These are phyloP conservation scores for Lagenidium sp. DNA, from an alignment of 352 stramenopile species.

Conservation along the genomic window DNA sequence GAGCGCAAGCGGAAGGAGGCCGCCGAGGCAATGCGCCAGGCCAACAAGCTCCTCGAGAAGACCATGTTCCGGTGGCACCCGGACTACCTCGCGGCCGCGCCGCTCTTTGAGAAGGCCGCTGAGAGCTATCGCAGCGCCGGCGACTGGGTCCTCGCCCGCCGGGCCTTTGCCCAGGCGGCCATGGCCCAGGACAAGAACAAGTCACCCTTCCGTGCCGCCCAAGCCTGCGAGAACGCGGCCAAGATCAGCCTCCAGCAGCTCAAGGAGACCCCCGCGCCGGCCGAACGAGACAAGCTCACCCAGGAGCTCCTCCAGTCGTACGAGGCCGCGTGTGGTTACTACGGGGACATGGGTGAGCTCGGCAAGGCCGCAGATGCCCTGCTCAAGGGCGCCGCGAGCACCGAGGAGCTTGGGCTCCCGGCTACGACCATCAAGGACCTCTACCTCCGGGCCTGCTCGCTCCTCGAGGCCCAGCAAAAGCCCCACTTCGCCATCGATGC, in stretches of 20 bases:
- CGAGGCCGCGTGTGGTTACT: slow-evolving; percentile 50
- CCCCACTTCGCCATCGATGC: slow-evolving; percentile 75
- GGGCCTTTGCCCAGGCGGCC: slow-evolving; percentile 43
- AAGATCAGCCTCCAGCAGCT: slow-evolving; percentile 66
- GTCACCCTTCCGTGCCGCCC: slow-evolving; percentile 58
- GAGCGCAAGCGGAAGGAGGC: slow-evolving; percentile 21
- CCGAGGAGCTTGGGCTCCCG: slow-evolving; percentile 29
- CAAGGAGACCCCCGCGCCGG: slow-evolving; percentile 33
- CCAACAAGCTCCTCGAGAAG: slow-evolving; percentile 21
- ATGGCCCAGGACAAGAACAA: slow-evolving; percentile 65
- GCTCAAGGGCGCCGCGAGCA: slow-evolving; percentile 44
- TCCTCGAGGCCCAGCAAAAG: slow-evolving; percentile 74
- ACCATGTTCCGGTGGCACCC: slow-evolving; percentile 64
- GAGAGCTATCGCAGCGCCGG: slow-evolving; percentile 57
- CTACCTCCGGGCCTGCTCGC: slow-evolving; percentile 55
- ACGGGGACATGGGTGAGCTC: slow-evolving; percentile 77
- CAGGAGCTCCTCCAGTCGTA: slow-evolving; percentile 45
- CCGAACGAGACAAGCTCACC: slow-evolving; percentile 20
- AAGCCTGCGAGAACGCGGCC: slow-evolving; percentile 68
- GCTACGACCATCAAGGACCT: slow-evolving; percentile 37
- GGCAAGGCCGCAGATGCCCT: slow-evolving; percentile 75
- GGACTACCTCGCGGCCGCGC: slow-evolving; percentile 63
- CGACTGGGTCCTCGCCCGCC: slow-evolving; percentile 53
- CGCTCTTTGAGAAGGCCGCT: slow-evolving; percentile 60
- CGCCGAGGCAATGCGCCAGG: slow-evolving; percentile 16